phyloP scores from a whole-genome alignment of 257 asterid genomes.

The Solanum appendiculatum region DNA sequence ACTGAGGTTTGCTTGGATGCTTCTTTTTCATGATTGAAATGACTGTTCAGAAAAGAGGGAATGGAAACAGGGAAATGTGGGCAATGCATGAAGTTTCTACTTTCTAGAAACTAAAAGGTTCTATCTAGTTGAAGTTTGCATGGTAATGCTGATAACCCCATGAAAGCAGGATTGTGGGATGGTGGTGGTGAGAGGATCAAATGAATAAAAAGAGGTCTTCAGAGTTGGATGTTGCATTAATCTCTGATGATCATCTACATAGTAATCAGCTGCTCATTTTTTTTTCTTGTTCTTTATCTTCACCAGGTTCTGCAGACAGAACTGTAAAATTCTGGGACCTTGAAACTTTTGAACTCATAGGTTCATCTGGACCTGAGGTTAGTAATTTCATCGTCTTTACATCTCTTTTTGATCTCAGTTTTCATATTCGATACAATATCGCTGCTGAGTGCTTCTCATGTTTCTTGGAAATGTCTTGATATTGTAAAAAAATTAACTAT shows the following conservation, averaged over 20 bases:
- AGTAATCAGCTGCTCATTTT: not conserved
- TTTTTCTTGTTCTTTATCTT: not conserved
- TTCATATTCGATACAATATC: not conserved
- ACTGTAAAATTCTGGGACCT: constrained; percentile 99
- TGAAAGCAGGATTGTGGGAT: not conserved
- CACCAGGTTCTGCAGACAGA: constrained; percentile 90
- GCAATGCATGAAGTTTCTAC: not conserved
- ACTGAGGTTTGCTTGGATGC: not conserved
- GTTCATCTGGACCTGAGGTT: constrained; percentile 98
- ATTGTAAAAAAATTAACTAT: constrained; percentile 11
- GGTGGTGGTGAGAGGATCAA: constrained; percentile 1
- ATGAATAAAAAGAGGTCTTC: not conserved
- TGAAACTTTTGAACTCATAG: constrained; percentile 96
- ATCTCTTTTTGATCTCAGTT: not conserved
- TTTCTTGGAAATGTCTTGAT: not conserved
- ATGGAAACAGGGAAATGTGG: not conserved
- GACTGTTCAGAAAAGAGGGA: not conserved
- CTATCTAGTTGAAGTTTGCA: not conserved
- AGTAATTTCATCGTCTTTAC: constrained; percentile 2
- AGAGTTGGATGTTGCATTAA: not conserved
- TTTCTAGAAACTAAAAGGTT: not conserved
- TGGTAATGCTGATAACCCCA: not conserved
- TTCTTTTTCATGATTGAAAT: not conserved
- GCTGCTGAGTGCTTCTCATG: not conserved
- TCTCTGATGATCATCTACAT: not conserved